Evolutionary conservation across 805 yeast genomes (phyloP), one percentile per base, ranked within the genome.

Genomic region (Candida argentea): DNA sequence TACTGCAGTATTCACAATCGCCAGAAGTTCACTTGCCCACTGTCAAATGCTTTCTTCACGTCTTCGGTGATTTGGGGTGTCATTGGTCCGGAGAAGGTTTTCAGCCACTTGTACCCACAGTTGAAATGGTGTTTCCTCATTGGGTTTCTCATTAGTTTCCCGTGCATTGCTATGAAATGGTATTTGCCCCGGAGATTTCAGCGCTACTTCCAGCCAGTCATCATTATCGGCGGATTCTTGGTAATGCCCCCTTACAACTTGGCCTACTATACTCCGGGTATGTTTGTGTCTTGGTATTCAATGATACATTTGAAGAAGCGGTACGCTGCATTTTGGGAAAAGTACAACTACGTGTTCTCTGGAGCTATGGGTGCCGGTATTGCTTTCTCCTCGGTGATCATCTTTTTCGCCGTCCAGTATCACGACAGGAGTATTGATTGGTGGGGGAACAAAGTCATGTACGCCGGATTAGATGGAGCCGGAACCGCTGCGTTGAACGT

Each of bases 61-160:
- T 71, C 34, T 19, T 31, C 28, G 14, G 37, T 21, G 40, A 40
- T 72, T 25, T 77, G 82, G 82, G 84, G 82, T 27, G 64, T 51
- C 44, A 65, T 76, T 38, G 84, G 84, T 1, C 62, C 62, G 3
- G 48, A 47, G 42, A 53, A 42, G 29, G 53, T 53, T 3, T 55
- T 55, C 31, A 33, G 34, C 12, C 53, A 53, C 4, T 36, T 54
- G 16, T 56, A 56, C 29, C 61, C 59, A 15, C 25, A 49, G 15
- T 45, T 56, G 33, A 43, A 48, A 31, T 55, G 39, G 35, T 52
- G 52, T 22, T 55, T 55, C 42, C 42, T 55, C 35, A 46, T 56
- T 16, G 62, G 62, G 4, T 39, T 44, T 22, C 39, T 55, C 25
- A 33, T 48, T 10, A 48, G 47, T 4, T 33, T 52, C 26, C 47